A percentile compares a stretch with the other conserved stretches of the same genome.
Evolutionary conservation across 2,329 filamentous ascomycete genomes (phyloP).

Genomic region (Colletotrichum agaves): DNA sequence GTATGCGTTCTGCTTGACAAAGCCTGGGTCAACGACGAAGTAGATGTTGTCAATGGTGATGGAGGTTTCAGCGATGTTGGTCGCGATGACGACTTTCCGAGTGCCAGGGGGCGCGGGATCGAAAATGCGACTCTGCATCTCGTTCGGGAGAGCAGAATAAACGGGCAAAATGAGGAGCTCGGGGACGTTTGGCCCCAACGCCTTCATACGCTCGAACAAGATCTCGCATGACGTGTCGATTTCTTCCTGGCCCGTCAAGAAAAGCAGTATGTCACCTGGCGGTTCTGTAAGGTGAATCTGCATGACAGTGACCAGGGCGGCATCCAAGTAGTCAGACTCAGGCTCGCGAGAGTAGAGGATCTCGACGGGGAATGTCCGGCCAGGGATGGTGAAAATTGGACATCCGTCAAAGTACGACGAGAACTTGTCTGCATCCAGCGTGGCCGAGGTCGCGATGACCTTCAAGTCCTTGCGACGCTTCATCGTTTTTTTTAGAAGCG

Average conservation of each 20-base stretch:
- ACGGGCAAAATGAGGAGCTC: slow-evolving; percentile 94
- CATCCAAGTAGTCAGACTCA: slow-evolving; percentile 94
- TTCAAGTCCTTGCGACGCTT: slow-evolving; percentile 89
- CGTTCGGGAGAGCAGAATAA: slow-evolving; percentile 92
- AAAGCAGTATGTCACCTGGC: slow-evolving; percentile 92
- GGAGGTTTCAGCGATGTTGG: slow-evolving; percentile 97
- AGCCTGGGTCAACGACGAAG: slow-evolving; percentile 96
- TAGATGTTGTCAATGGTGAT: slow-evolving; percentile 98
- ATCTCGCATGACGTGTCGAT: slow-evolving; percentile 97
- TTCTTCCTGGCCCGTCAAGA: slow-evolving; percentile 96
- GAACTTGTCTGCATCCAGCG: slow-evolving; percentile 96
- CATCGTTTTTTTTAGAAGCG: slow-evolving; percentile 91
- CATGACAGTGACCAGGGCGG: slow-evolving; percentile 96
- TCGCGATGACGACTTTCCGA: slow-evolving; percentile 96
- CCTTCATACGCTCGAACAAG: slow-evolving; percentile 95
- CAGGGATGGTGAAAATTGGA: slow-evolving; percentile 96
- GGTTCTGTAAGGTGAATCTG: slow-evolving; percentile 96
- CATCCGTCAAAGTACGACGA: slow-evolving; percentile 95
- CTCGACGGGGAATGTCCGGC: slow-evolving; percentile 94
- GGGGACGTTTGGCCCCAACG: slow-evolving; percentile 87
- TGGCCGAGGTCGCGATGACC: slow-evolving; percentile 95
- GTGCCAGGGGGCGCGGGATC: slow-evolving; percentile 88
- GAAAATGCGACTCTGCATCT: slow-evolving; percentile 95
- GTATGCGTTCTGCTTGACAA: slow-evolving; percentile 97
- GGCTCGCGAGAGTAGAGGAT: slow-evolving; percentile 95